Evolutionary conservation across 129 eudicot genomes (phyloP).

Genomic region (Saussurea involucrata): DNA sequence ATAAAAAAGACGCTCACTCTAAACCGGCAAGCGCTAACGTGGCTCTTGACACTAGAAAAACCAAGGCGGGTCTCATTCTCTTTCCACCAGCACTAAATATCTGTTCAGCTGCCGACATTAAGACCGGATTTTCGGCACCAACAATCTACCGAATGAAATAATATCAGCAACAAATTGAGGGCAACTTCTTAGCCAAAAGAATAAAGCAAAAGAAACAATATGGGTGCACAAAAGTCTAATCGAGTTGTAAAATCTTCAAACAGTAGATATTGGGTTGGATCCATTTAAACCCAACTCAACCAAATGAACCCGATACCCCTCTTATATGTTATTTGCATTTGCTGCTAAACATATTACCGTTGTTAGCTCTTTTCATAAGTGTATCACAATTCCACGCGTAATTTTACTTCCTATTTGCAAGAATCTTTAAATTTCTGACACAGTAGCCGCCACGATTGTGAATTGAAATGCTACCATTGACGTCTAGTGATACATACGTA

Average conservation of each 20-base stretch:
- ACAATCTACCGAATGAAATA: conserved; percentile 59
- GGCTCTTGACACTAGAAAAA: conserved; percentile 89
- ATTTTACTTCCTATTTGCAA: neutral
- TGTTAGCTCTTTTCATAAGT: neutral
- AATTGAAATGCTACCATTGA: neutral
- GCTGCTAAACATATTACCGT: neutral
- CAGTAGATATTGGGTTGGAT: neutral
- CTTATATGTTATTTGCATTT: neutral
- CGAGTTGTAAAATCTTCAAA: neutral
- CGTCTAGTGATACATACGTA: neutral
- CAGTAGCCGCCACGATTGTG: neutral
- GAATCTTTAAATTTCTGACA: neutral
- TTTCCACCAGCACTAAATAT: conserved; percentile 98
- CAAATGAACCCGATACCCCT: neutral
- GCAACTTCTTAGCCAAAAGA: neutral
- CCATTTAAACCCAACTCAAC: neutral
- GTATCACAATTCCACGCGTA: neutral
- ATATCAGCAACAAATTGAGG: conserved; percentile 23
- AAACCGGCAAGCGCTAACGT: conserved; percentile 71
- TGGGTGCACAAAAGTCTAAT: neutral
- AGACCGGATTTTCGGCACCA: conserved; percentile 94
- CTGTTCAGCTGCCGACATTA: conserved; percentile 97
- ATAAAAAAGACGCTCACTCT: conserved; percentile 46
- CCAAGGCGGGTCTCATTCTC: conserved; percentile 97
- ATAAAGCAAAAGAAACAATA: neutral